Evolutionary conservation across 805 yeast genomes (phyloP), one percentile per base, ranked within the genome.

Genomic region (Candida khao-thaluensis): DNA sequence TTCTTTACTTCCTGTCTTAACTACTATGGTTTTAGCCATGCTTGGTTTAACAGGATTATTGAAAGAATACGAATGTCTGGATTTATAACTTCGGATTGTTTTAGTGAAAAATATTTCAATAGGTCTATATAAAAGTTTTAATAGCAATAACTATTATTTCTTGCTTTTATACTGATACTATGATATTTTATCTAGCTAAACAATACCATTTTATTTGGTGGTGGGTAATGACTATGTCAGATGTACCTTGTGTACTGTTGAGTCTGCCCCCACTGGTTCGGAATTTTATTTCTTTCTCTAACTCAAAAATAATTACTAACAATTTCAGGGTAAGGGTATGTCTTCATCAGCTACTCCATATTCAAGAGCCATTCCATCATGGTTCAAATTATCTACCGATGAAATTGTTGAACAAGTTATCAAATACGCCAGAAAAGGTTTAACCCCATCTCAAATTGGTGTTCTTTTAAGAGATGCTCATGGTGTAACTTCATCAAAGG

Each of bases 371-470:
- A 81, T 95, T 72, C 99, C 98, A 72, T 78, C 96, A 72, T 93
- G 99, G 99, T 91, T 90, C 95, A 91, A 93, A 82, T 84, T 87
- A 64, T 79, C 96, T 50, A 73, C 95, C 58, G 97, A 90, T 57
- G 84, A 88, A 57, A 95, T 93, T 66, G 88, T 90, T 75, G 99
- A 93, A 79, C 96, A 89, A 79, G 82, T 91, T 79, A 74, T 84
- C 90, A 93, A 93, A 85, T 88, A 90, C 80, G 99, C 99, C 70
- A 90, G 97, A 81, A 93, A 93, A 83, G 99, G 99, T 90, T 79
- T 90, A 71, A 87, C 98, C 59, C 99, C 99, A 65, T 93, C 99
- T 64, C 96, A 89, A 77, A 93, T 93, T 56, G 99, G 99, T 87
- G 99, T 93, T 69, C 76, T 89, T 66, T 86, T 93, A 73, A 89